Base-by-base conservation (phyloP, 768 basidiomycete species). In the Psilocybe cyanescens region DNA sequence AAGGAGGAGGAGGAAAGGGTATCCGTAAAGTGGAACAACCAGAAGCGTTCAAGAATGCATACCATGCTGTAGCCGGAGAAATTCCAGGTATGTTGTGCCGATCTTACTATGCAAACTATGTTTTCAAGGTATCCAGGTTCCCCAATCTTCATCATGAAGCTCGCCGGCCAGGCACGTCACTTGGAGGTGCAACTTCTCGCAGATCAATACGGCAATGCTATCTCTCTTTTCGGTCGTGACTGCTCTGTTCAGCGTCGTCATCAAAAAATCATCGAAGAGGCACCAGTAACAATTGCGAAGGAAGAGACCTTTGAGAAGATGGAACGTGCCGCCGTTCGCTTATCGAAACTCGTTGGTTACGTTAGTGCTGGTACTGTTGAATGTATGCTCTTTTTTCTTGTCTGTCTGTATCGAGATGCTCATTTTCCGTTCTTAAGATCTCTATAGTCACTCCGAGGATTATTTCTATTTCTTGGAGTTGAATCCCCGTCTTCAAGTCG, bases 261-360 rank as follows among this genome's bases (percentile, higher is more conserved):
- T 76, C 97, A 99, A 76, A 99, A 99, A 81, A 99, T 99, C 68
- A 99, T 99, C 64, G 97, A 99, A 77, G 97, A 99, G 75, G 97
- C 97, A 2, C 97, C 97, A 8, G 97, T 99, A 37, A 99, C 97
- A 3, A 99, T 99, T 66, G 97, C 97, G 7, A 89, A 88, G 63
- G 89, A 90, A 46, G 89, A 92, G 17, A 95, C 86, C 6, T 99
- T 99, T 68, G 95, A 96, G 74, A 80, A 95, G 76, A 99, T 99
- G 97, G 97, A 99, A 72, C 93, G 95, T 64, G 96, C 97, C 12
- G 97, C 97, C n/a, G 97, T 99, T 49, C 90, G 97, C 68, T 82
- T 99, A n/a, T 95, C 97, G 12, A 99, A 97, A 75, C 87, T 99
- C 44, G 97, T 99, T 56, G 97, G 97, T 33, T 99, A 99, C 76